Percentiles rank a stretch among this genome's conserved stretches.
These are phyloP conservation scores for Sarcomyxa edulis DNA, from an alignment of 768 basidiomycete species.

Conservation along the genomic window DNA sequence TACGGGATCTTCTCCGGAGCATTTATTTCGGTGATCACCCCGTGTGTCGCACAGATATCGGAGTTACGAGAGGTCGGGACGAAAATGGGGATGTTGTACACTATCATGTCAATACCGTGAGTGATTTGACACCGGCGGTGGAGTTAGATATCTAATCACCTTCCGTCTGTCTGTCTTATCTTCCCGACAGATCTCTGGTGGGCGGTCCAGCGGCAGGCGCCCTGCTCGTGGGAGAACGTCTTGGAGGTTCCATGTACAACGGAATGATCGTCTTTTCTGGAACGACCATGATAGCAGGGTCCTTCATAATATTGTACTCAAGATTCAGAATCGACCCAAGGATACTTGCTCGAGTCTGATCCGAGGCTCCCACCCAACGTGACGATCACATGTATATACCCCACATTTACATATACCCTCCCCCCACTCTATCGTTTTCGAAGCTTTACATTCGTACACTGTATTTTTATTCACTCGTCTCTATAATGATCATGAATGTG, in stretches of 20 bases:
- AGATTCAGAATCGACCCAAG: constrained; percentile 38
- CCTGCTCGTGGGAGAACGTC: constrained; percentile 40
- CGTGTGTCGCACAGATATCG: constrained; percentile 65
- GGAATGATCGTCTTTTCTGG: constrained; percentile 60
- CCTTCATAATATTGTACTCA: constrained; percentile 48
- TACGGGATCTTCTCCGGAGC: constrained; percentile 68
- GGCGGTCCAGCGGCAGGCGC: constrained; percentile 63
- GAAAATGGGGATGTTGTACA: constrained; percentile 62
- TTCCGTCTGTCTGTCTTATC: background rate
- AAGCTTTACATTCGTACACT: too few species aligned
- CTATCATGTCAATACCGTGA: constrained; percentile 64
- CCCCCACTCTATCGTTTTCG: too few species aligned
- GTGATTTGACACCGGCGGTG: constrained; percentile 20
- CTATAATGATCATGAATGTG: too few species aligned
- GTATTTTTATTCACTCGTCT: too few species aligned
- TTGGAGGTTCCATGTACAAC: too few species aligned
- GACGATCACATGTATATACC: too few species aligned
- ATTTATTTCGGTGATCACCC: constrained; percentile 62
- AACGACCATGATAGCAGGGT: constrained; percentile 51
- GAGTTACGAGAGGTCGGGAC: constrained; percentile 53
- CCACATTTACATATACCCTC: too few species aligned
- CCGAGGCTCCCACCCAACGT: too few species aligned
- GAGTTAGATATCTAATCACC: background rate
- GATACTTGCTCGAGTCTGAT: constrained; percentile 43
- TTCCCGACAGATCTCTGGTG: constrained; percentile 44